Evolutionary conservation across 768 basidiomycete species (phyloP), one percentile per base, ranked within the genome.

Genomic region (Pleurotus pulmonarius): DNA sequence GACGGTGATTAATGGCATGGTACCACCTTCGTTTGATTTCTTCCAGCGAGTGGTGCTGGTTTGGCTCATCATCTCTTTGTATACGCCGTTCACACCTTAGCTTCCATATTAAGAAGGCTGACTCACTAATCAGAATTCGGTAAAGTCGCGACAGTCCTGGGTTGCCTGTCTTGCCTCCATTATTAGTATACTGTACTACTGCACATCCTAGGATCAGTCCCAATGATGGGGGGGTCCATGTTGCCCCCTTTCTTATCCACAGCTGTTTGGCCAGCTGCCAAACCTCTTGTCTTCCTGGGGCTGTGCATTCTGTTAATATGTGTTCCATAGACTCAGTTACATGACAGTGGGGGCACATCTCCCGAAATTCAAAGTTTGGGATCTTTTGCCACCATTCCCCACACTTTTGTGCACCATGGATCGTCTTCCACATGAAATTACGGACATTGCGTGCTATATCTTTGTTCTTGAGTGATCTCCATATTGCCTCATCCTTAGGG

Each of bases 241-340:
- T 45, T 1, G 38, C 18, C 0, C 44, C 48, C 4, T 59, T 54
- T 1, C 15, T 24, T 0, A 16, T 9, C 65, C 64, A 67, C 2
- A 67, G 15, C 16, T 58, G 37, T 38, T 56, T 41, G 2, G 59
- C 62, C 1, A 60, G 34, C 16, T 58, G 20, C 70, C 70, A 73
- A 5, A 68, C 43, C 16, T 12, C 18, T 38, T 51, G 40, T 43
- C 67, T 66, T 0, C 65, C 66, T 1, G 59, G 54, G 1, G 48
- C 56, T 44, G 20, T 24, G 44, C 71, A 73, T 22, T 69, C 55
- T 0, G 49, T 58, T 1, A 72, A 59, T 5, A 71, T 70, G 48
- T 73, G 70, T 11, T 65, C 62, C 56, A 73, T 61, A 5, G 13
- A 15, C 6, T 43, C 40, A 43, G 40, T 3, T 12, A 43, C 0